These are phyloP conservation scores for Saccharomyces hybrid DNA, from an alignment of 1,139 yeast genomes.

Conservation along the genomic window DNA sequence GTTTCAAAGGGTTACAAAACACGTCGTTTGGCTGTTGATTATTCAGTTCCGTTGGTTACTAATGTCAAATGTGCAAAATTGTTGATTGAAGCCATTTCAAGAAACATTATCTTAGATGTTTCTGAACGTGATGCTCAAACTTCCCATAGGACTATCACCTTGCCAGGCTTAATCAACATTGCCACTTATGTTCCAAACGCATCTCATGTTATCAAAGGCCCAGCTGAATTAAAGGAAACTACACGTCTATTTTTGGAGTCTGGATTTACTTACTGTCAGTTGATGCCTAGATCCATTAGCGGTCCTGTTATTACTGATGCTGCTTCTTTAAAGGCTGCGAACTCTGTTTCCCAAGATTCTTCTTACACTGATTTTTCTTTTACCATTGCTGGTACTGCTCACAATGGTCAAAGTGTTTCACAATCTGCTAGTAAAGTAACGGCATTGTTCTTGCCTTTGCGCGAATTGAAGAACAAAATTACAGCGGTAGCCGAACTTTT, in stretches of 20 bases:
- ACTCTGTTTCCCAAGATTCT: slow-evolving; percentile 47
- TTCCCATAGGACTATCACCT: slow-evolving; percentile 69
- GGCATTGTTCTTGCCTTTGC: slow-evolving; percentile 74
- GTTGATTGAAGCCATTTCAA: slow-evolving; percentile 84
- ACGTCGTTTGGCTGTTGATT: slow-evolving; percentile 99
- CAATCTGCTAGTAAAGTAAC: slow-evolving; percentile 64
- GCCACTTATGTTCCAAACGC: slow-evolving; percentile 72
- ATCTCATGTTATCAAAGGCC: slow-evolving; percentile 39
- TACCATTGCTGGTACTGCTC: slow-evolving; percentile 73
- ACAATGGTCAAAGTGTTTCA: slow-evolving; percentile 55
- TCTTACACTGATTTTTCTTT: slow-evolving; percentile 79
- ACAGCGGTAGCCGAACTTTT: slow-evolving; percentile 73
- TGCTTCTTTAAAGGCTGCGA: slow-evolving; percentile 56
- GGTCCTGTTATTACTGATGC: slow-evolving; percentile 62
- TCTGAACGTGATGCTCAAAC: slow-evolving; percentile 82
- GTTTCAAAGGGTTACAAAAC: slow-evolving; percentile 96
- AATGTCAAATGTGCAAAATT: slow-evolving; percentile 97
- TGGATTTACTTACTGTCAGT: slow-evolving; percentile 83
- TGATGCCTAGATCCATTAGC: slow-evolving; percentile 63
- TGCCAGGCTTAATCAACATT: slow-evolving; percentile 85
- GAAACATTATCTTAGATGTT: slow-evolving; percentile 62
- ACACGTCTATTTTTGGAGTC: slow-evolving; percentile 69
- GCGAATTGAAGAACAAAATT: slow-evolving; percentile 63
- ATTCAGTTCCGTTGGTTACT: slow-evolving; percentile 94
- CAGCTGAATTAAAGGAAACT: slow-evolving; percentile 52